Base-by-base conservation (phyloP, 2,329 filamentous ascomycete genomes). In the Epichloe baconii region DNA sequence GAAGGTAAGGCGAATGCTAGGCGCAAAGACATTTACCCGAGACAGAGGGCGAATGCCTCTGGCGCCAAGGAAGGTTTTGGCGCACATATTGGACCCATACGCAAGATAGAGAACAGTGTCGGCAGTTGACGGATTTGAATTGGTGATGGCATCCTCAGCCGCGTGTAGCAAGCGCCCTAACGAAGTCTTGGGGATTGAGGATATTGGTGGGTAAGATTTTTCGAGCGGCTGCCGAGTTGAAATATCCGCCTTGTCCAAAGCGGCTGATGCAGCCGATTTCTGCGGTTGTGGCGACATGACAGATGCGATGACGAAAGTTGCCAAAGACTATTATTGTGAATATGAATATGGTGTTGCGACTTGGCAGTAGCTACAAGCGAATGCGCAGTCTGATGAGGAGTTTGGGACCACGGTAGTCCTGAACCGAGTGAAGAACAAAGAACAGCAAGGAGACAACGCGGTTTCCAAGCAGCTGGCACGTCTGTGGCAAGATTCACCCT, bases 71-170 rank as follows among this genome's bases (percentile, higher is more conserved):
- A 97, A 96, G 0, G 86, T 94, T 64, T 88, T 72, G 14, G 83
- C 80, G 54, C 77, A 81, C 55, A 97, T 78, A 65, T 97, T 97
- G 49, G 89, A 95, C 58, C 91, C 93, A 64, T 96, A 97, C 11
- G 90, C 91, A 21, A 91, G 79, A 65, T 91, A 91, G 48, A 90
- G 76, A 26, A 89, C 74, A 1, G 85, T 85, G 14, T 59, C 58
- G 6, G 57, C 47, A n/a, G 52, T 50, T 41, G 58, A 49, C 35
- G 58, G 47, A 43, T 62, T 54, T 43, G 59, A 48, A 44, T 58
- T 51, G 36, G 61, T 19, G 54, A 58, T 14, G 43, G 57, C 47
- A 47, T 60, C 57, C 40, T 62, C 59, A 23, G 62, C 54, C n/a
- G 62, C 64, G 42, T 61, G 57, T 14, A 59, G 59, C 5, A 69